These are phyloP conservation scores for Triadica sebifera DNA, from an alignment of 345 rosid genomes.

Conservation along the genomic window DNA sequence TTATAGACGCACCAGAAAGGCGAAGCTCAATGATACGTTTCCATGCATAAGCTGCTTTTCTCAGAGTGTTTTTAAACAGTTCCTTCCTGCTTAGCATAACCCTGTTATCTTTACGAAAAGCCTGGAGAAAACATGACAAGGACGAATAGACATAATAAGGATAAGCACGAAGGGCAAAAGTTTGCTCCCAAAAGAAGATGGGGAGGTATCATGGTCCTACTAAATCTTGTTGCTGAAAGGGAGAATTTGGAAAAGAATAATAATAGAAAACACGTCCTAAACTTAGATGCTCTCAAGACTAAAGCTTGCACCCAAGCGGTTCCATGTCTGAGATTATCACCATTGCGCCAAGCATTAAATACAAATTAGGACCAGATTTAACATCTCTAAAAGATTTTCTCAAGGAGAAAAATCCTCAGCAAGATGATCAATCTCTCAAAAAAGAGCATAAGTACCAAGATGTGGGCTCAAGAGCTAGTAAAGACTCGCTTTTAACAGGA, in stretches of 20 bases:
- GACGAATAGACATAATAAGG: not conserved
- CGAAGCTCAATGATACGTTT: conserved; percentile 81
- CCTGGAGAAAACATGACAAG: conserved; percentile 37
- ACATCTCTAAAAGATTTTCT: not conserved
- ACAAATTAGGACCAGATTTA: not conserved
- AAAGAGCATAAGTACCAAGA: not conserved
- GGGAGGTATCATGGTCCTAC: not conserved
- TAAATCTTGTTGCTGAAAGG: not conserved
- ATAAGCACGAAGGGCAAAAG: not conserved
- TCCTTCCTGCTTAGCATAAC: conserved; percentile 73
- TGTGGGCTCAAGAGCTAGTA: not conserved
- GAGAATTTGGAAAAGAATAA: not conserved
- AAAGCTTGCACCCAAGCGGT: not conserved
- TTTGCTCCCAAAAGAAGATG: not conserved
- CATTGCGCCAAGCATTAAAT: not conserved
- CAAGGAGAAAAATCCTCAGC: conserved; percentile 2
- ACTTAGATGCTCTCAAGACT: not conserved
- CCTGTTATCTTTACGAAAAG: conserved; percentile 73
- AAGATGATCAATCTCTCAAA: not conserved
- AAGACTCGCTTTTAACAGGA: not conserved
- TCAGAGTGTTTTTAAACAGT: conserved; percentile 81
- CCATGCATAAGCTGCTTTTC: conserved; percentile 86
- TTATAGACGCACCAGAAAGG: conserved; percentile 53
- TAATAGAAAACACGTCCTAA: not conserved
- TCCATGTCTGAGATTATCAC: not conserved